Percentiles rank a stretch among this genome's conserved stretches.
These are phyloP conservation scores for Claviceps maximensis DNA, from an alignment of 2,329 filamentous ascomycete species.

Conservation along the genomic window DNA sequence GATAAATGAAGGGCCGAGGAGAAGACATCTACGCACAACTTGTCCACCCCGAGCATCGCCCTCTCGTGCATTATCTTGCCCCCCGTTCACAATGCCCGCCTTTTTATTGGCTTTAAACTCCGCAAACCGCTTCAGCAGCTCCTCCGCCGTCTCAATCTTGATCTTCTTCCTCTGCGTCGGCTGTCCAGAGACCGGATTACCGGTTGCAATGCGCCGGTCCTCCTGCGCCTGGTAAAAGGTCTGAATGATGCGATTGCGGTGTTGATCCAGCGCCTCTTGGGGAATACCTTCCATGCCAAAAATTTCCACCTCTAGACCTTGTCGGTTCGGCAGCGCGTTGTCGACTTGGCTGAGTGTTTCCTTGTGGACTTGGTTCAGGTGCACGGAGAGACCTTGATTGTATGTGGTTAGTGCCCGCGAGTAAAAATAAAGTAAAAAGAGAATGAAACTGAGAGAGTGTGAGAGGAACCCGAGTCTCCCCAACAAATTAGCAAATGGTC, in stretches of 20 bases:
- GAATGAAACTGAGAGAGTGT: not conserved
- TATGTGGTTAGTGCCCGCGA: not conserved
- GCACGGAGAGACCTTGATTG: conserved; percentile 68
- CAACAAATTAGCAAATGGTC: not conserved
- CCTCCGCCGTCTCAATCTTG: conserved; percentile 60
- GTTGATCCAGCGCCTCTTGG: conserved; percentile 66
- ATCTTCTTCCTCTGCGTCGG: conserved; percentile 51
- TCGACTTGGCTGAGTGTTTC: conserved; percentile 78
- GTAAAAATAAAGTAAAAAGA: not conserved
- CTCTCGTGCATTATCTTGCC: not conserved
- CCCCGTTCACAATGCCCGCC: conserved; percentile 2
- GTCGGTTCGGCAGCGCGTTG: conserved; percentile 78
- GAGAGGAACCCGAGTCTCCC: no score
- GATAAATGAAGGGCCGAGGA: no score
- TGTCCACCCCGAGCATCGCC: conserved; percentile 7
- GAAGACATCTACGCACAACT: conserved; percentile 14
- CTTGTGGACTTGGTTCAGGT: conserved; percentile 98
- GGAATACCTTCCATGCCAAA: conserved; percentile 98
- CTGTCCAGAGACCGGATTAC: conserved; percentile 64
- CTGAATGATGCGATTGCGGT: conserved; percentile 75
- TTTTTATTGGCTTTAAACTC: conserved; percentile 56
- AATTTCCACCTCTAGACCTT: conserved; percentile 82
- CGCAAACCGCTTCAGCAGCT: conserved; percentile 68
- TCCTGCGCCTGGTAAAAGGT: conserved; percentile 78
- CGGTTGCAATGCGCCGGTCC: conserved; percentile 67